Evolutionary conservation across 768 basidiomycete genomes (phyloP).

Genomic region (Trametes gibbosa): DNA sequence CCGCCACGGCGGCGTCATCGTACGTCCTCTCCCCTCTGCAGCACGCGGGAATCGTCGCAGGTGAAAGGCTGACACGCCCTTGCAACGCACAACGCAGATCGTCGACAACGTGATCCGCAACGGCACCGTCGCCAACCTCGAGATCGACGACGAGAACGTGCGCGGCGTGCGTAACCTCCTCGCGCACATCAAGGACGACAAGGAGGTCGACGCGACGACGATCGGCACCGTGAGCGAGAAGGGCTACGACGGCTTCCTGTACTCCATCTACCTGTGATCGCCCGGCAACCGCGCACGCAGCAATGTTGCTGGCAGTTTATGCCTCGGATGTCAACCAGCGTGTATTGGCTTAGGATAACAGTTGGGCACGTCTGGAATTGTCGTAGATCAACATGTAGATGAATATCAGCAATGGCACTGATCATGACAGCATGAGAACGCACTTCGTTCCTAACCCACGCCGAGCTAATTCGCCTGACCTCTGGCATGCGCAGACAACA

Average conservation of each 20-base stretch:
- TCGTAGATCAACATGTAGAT: background rate
- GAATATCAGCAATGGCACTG: background rate
- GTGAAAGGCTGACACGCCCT: background rate
- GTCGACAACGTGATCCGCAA: constrained; percentile 61
- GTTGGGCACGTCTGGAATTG: background rate
- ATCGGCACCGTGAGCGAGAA: constrained; percentile 36
- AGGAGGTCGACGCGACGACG: constrained; percentile 37
- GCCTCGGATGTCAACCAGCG: background rate
- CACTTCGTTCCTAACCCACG: too few species aligned
- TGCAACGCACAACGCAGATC: too few species aligned
- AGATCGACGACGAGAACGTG: constrained; percentile 20
- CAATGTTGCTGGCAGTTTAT: background rate
- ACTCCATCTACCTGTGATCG: constrained; percentile 20
- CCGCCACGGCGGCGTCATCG: constrained; percentile 59
- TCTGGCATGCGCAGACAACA: too few species aligned
- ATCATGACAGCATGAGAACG: too few species aligned
- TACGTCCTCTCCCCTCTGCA: constrained; percentile 29
- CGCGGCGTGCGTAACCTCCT: constrained; percentile 51
- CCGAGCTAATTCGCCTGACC: too few species aligned
- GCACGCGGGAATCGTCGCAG: background rate
- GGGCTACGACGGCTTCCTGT: constrained; percentile 33
- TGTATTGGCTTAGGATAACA: background rate
- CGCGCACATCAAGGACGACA: constrained; percentile 45
- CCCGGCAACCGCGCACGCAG: background rate
- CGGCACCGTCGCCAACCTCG: constrained; percentile 42